These are phyloP conservation scores for Pythium grandisporangium DNA, from an alignment of 352 stramenopile species.

Conservation along the genomic window DNA sequence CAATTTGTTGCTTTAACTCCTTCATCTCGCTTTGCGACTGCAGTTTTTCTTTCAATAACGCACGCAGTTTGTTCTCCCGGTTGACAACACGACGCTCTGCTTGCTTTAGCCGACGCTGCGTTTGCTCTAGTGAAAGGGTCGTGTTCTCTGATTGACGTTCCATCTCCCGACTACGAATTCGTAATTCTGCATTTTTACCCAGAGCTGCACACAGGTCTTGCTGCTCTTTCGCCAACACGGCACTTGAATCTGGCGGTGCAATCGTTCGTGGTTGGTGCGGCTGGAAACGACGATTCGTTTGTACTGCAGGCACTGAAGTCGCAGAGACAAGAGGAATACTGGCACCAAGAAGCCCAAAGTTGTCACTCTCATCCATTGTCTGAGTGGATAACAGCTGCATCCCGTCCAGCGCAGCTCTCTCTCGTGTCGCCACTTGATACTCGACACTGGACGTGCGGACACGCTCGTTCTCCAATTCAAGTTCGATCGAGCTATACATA, in stretches of 20 bases:
- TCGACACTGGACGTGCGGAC: constrained; percentile 12
- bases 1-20: constrained; percentile 37
- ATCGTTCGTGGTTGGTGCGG: constrained; percentile 9
- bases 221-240: constrained; percentile 26
- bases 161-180: constrained; percentile 42
- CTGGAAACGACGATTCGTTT: constrained; percentile 8
- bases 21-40: constrained; percentile 59
- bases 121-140: constrained; percentile 32
- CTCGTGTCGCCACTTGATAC: constrained; percentile 10
- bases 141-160: constrained; percentile 35
- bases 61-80: constrained; percentile 51
- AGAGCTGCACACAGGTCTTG: constrained; percentile 45
- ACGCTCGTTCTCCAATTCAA: constrained; percentile 36
- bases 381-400: constrained; percentile 10
- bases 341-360: constrained; percentile 9
- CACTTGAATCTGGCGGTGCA: constrained; percentile 1
- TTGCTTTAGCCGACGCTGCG: constrained; percentile 51
- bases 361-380: constrained; percentile 12
- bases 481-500: constrained; percentile 54
- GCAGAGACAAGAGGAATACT: constrained; percentile 1
- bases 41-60: constrained; percentile 60
- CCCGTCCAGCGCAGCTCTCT: constrained; percentile 9
- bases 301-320: constrained; percentile 3
- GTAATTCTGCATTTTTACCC: constrained; percentile 56
- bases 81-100: constrained; percentile 40